A percentile compares a stretch with the other conserved stretches of the same genome.
Conservation (phyloP, 345 rosid species). For the Salix brachista region DNA sequence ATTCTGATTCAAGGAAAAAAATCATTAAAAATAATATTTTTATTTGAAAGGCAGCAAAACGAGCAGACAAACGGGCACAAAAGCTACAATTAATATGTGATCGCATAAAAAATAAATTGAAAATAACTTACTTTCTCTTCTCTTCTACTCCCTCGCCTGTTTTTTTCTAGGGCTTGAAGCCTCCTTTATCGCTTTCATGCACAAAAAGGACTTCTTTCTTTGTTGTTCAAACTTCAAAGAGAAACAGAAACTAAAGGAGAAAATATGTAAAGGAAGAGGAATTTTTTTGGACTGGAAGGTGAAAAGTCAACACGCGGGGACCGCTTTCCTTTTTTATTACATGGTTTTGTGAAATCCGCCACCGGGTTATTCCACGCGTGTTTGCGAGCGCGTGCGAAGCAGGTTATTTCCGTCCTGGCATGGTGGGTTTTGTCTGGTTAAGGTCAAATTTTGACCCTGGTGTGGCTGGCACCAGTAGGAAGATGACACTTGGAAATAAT, state of each 20-base stretch:
- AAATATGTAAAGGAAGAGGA: background rate
- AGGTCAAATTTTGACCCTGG: no score
- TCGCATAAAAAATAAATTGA: background rate
- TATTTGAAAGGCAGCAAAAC: no score
- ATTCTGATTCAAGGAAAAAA: no score
- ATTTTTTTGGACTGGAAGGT: background rate
- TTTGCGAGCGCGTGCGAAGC: background rate
- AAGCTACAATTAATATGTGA: background rate
- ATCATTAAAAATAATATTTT: no score
- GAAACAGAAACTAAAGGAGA: background rate
- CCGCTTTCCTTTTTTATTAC: slow-evolving; percentile 14
- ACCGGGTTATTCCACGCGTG: slow-evolving; percentile 13
- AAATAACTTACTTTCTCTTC: background rate
- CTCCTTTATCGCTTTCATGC: background rate
- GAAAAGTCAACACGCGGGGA: slow-evolving; percentile 17
- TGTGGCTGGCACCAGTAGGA: no score
- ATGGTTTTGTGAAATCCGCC: slow-evolving; percentile 43
- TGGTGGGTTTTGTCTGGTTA: background rate
- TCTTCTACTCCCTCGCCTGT: no score
- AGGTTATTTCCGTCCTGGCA: background rate
- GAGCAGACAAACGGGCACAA: background rate
- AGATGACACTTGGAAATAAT: background rate
- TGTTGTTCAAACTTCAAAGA: background rate
- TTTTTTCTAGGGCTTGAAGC: background rate
- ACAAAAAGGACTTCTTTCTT: background rate